Base-by-base conservation (phyloP, 441 rosid genomes). In the Erysimum pusillum region DNA sequence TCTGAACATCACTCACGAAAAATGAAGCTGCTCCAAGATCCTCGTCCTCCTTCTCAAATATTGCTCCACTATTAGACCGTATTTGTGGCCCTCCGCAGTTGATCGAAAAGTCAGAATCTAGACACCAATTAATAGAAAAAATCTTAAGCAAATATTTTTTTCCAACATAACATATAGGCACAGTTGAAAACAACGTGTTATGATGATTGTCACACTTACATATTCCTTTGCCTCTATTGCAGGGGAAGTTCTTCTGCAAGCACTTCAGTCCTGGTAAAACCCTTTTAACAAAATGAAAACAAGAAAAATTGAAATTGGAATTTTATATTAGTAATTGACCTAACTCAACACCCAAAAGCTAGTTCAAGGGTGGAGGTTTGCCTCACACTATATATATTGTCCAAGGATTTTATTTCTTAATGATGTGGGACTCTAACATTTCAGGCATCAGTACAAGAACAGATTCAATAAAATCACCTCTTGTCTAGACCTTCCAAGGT, bases 31-130 rank as follows among this genome's bases (percentile, higher is more conserved):
- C 46, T 7, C 81, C 81, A 64, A 77, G 73, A 15, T 41, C 34
- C 54, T 11, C 67, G 11, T 72, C 72, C 17, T 77, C 81, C 35
- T 35, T 71, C 68, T 77, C 81, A 71, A 48, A 77, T 54, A 77
- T 7, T 31, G 41, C 39, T 44, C 81, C 77, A 62, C 41, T 48
- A 42, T 69, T 22, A 49, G 81, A 61, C 45, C 2, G 64, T 65
- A 76, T 71, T 49, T 74, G 48, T 7, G 35, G 80, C 34, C 91
- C 94, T 53, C 92, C 91, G 56, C 88, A 85, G 52, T 87, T 91
- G 35, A 91, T 80, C 5, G 82, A 54, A 64, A 91, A 86, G 64
- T 81, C 76, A 32, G 44, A 78, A 85, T 85, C 94, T 91, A 78
- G 59, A 28, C 45, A 53, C 59, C 69, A 41, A n/a, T 39, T 51